Percentiles rank a stretch among this genome's conserved stretches.
Evolutionary conservation across 306 rosid species (phyloP).

Genomic region (Quercus rubra): DNA sequence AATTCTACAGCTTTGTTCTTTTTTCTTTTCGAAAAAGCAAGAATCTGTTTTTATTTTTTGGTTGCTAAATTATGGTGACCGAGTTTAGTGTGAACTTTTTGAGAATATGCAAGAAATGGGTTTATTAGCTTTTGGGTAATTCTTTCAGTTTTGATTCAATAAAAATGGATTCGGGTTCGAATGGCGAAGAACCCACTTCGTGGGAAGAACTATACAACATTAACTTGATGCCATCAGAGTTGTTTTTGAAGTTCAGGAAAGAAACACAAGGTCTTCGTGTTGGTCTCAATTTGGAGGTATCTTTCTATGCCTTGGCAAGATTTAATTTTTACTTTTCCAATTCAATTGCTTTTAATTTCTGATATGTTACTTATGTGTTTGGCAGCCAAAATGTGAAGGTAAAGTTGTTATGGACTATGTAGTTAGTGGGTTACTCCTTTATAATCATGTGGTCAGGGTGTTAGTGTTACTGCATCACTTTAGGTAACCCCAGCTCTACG

Average conservation of each 20-base stretch:
- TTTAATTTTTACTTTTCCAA: background rate
- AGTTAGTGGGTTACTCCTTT: background rate
- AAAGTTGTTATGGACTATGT: background rate
- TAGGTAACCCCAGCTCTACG: background rate
- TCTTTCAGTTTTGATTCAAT: slow-evolving; percentile 12
- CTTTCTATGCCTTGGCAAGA: background rate
- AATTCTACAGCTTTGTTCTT: background rate
- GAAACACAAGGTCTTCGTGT: slow-evolving; percentile 71
- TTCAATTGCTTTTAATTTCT: slow-evolving; percentile 3
- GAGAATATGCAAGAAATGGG: background rate
- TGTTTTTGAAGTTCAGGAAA: slow-evolving; percentile 81
- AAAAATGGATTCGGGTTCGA: slow-evolving; percentile 48
- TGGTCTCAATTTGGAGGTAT: slow-evolving; percentile 85
- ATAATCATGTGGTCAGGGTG: background rate
- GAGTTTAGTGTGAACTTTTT: background rate
- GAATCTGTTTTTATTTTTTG: background rate
- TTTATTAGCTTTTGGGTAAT: background rate
- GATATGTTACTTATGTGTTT: background rate
- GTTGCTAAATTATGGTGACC: background rate
- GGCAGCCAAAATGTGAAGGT: background rate
- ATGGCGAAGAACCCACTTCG: slow-evolving; percentile 56
- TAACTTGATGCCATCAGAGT: slow-evolving; percentile 76
- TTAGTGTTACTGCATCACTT: background rate
- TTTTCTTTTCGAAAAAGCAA: background rate
- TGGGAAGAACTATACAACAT: slow-evolving; percentile 74